Conservation (phyloP, 805 yeast species). For the Kluyveromyces dobzhanskii region DNA sequence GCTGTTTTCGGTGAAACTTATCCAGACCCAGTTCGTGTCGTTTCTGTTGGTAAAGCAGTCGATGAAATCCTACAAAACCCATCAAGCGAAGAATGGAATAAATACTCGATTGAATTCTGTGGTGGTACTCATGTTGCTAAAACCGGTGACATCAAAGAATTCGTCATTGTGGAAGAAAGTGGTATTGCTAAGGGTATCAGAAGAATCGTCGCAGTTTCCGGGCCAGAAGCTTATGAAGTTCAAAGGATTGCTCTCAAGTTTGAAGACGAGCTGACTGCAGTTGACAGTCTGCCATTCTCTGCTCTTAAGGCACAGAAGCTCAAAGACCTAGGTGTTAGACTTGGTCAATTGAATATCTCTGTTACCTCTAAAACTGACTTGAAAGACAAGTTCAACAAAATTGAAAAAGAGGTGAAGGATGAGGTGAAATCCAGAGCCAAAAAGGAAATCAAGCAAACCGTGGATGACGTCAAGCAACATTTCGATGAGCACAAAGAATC, state of each 20-base stretch:
- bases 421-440: slow-evolving; percentile 82
- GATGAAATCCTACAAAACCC: slow-evolving; percentile 73
- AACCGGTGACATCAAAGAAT: slow-evolving; percentile 88
- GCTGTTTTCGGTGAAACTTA: slow-evolving; percentile 99
- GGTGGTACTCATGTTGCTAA: slow-evolving; percentile 97
- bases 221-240: slow-evolving; percentile 81
- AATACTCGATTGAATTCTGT: slow-evolving; percentile 86
- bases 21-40: slow-evolving; percentile 98
- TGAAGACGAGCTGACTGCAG: slow-evolving; percentile 47
- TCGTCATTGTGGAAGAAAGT: slow-evolving; percentile 84
- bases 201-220: slow-evolving; percentile 96
- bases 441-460: slow-evolving; percentile 73
- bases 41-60: slow-evolving; percentile 87
- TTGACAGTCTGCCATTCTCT: slow-evolving; percentile 61
- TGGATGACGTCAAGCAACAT: slow-evolving; percentile 67
- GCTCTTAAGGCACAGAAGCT: slow-evolving; percentile 71
- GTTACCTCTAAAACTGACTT: slow-evolving; percentile 71
- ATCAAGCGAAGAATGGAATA: slow-evolving; percentile 62
- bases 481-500: slow-evolving; percentile 46
- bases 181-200: slow-evolving; percentile 99
- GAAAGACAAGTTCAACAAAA: slow-evolving; percentile 61
- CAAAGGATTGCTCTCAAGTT: slow-evolving; percentile 77
- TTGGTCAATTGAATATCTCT: slow-evolving; percentile 76
- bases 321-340: slow-evolving; percentile 75
- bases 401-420: slow-evolving; percentile 84